Percentiles rank a stretch among this genome's conserved stretches.
Evolutionary conservation across 352 stramenopile species (phyloP).

Genomic region (Pythium plurisporium): DNA sequence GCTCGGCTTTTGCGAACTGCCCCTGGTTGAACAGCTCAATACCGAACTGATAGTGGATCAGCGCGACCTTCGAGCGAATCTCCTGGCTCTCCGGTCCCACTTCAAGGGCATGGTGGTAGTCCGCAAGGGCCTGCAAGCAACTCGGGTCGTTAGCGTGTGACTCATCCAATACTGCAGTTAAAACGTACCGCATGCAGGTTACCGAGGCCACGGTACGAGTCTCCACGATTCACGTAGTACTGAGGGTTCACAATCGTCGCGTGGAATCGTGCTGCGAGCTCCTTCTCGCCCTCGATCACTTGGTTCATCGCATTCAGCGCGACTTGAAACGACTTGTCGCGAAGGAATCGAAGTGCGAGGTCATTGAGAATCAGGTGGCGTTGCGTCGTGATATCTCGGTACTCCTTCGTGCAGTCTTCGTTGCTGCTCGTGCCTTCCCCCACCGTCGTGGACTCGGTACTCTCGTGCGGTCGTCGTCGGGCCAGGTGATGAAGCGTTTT

Average conservation of each 20-base stretch:
- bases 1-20: conserved; percentile 65
- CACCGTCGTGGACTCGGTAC: not conserved
- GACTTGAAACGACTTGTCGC: conserved; percentile 55
- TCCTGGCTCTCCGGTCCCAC: conserved; percentile 43
- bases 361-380: conserved; percentile 77
- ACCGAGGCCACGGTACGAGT: conserved; percentile 62
- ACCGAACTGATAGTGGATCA: conserved; percentile 82
- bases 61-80: conserved; percentile 52
- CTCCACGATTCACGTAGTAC: conserved; percentile 63
- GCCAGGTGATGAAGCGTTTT: not conserved
- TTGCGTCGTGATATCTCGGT: conserved; percentile 61
- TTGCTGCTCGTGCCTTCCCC: too few relatives aligned
- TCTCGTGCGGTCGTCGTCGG: not conserved
- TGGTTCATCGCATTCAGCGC: conserved; percentile 81
- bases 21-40: conserved; percentile 73
- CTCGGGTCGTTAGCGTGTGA: not conserved
- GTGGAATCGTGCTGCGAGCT: conserved; percentile 41
- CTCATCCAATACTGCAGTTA: not conserved
- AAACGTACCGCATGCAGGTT: conserved; percentile 65
- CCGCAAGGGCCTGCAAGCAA: conserved; percentile 49
- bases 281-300: conserved; percentile 52
- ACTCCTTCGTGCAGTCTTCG: conserved; percentile 44
- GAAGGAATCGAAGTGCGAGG: conserved; percentile 51
- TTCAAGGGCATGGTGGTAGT: conserved; percentile 74
- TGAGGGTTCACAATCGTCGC: conserved; percentile 44